Percentiles rank a stretch among this genome's conserved stretches.
Evolutionary conservation across 2,329 filamentous ascomycete species (phyloP).

Genomic region (Penicillium sp.): DNA sequence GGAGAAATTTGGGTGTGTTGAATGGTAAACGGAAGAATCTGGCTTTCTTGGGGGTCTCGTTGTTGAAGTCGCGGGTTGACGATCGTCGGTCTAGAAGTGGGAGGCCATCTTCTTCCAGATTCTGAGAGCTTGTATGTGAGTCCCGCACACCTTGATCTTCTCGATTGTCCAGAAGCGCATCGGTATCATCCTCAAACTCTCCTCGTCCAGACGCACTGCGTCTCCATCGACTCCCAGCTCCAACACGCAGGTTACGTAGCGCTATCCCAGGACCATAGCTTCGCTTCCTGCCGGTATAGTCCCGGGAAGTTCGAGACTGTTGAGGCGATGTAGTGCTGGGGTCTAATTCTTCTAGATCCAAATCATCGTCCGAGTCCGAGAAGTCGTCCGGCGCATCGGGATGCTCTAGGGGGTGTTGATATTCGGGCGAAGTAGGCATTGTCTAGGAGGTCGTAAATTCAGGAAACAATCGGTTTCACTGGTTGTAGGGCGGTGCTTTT

Average conservation of each 20-base stretch:
- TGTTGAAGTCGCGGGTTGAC: conserved; percentile 33
- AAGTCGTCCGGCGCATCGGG: conserved; percentile 34
- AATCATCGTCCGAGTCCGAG: conserved; percentile 47
- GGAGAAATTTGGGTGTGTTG: conserved; percentile 49
- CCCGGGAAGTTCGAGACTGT: conserved; percentile 27
- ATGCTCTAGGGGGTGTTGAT: conserved; percentile 35
- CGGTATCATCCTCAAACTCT: conserved; percentile 62
- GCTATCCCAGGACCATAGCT: conserved; percentile 45
- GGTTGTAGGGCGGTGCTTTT: conserved; percentile 18
- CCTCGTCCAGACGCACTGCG: conserved; percentile 39
- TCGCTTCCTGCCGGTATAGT: conserved; percentile 28
- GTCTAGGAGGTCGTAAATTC: conserved; percentile 5
- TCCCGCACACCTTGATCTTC: conserved; percentile 58
- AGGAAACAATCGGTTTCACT: conserved; percentile 10
- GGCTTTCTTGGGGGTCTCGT: conserved; percentile 48
- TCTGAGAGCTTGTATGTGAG: conserved; percentile 60
- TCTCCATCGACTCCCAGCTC: conserved; percentile 47
- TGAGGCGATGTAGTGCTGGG: conserved; percentile 34
- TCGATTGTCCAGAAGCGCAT: conserved; percentile 66
- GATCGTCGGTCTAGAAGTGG: conserved; percentile 63
- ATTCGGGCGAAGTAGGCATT: conserved; percentile 43
- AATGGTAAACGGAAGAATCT: conserved; percentile 68
- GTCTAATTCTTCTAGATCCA: conserved; percentile 51
- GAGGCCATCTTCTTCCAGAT: conserved; percentile 67
- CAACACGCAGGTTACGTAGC: conserved; percentile 54